A percentile compares a stretch with the other conserved stretches of the same genome.
Evolutionary conservation across 2,329 filamentous ascomycete species (phyloP).

Genomic region (Penicillium sp.): DNA sequence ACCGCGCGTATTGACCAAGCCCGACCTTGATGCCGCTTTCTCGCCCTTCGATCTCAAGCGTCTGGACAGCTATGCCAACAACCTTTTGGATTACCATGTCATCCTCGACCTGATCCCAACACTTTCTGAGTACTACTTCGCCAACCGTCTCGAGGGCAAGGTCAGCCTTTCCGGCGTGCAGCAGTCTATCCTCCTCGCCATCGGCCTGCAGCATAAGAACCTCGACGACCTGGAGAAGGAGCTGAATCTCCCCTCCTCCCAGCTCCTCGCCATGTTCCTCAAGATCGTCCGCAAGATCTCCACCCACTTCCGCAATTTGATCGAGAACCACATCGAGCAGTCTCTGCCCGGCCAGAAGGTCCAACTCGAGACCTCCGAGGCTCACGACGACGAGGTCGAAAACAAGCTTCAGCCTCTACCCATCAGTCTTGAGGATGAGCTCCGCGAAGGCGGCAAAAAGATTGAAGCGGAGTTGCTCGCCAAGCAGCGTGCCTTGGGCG

Average conservation of each 20-base stretch:
- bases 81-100: constrained; percentile 96
- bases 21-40: constrained; percentile 72
- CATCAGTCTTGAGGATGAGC: constrained; percentile 72
- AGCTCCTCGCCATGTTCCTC: constrained; percentile 94
- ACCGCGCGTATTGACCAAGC: constrained; percentile 63
- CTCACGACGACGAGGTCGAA: constrained; percentile 65
- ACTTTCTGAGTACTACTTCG: constrained; percentile 82
- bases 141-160: constrained; percentile 64
- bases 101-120: constrained; percentile 88
- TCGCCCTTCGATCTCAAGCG: constrained; percentile 94
- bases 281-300: constrained; percentile 91
- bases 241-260: constrained; percentile 68
- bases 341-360: constrained; percentile 59
- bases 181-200: constrained; percentile 79
- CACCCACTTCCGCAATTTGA: constrained; percentile 69
- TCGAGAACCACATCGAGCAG: constrained; percentile 70
- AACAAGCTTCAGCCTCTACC: constrained; percentile 69
- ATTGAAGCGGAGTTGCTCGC: constrained; percentile 68
- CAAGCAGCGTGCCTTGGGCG: constrained; percentile 84
- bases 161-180: constrained; percentile 80
- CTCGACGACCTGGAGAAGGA: constrained; percentile 79
- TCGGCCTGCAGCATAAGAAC: constrained; percentile 87
- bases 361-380: constrained; percentile 45
- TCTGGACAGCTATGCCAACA: constrained; percentile 91
- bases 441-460: constrained; percentile 79